A percentile compares a stretch with the other conserved stretches of the same genome.
Conservation (phyloP, 805 yeast genomes). For the Peterozyma toletana region DNA sequence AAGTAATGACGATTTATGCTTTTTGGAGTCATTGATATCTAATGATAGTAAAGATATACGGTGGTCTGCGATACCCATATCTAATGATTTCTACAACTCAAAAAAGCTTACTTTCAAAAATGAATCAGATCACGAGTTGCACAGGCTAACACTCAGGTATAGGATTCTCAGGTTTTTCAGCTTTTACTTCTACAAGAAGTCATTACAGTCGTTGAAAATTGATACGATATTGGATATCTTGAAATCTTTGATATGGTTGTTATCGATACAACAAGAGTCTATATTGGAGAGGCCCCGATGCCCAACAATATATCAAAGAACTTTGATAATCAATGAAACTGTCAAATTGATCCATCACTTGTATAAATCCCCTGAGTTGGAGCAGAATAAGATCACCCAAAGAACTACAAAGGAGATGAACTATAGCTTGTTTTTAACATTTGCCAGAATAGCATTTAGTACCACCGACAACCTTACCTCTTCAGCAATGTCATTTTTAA, state of each 20-base stretch:
- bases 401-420: conserved; percentile 3
- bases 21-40: conserved; percentile 37
- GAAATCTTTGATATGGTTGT: conserved; percentile 31
- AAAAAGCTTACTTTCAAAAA: conserved; percentile 11
- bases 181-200: conserved; percentile 25
- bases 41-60: neutral
- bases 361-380: conserved; percentile 18
- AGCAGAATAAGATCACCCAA: conserved; percentile 19
- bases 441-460: conserved; percentile 21
- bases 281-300: conserved; percentile 39
- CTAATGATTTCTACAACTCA: conserved; percentile 10
- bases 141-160: conserved; percentile 33
- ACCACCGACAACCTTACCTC: neutral
- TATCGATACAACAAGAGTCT: conserved; percentile 42
- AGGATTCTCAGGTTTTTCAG: conserved; percentile 44
- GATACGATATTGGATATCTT: conserved; percentile 25
- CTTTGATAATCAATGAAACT: conserved; percentile 31
- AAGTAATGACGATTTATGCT: conserved; percentile 33
- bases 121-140: conserved; percentile 32
- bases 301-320: conserved; percentile 25
- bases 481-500: neutral
- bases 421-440: conserved; percentile 16
- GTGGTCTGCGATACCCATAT: conserved; percentile 22
- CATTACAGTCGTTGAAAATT: conserved; percentile 13
- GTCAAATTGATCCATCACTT: conserved; percentile 30